phyloP scores from a whole-genome alignment of 257 asterid species.

The Buddleja alternifolia region DNA sequence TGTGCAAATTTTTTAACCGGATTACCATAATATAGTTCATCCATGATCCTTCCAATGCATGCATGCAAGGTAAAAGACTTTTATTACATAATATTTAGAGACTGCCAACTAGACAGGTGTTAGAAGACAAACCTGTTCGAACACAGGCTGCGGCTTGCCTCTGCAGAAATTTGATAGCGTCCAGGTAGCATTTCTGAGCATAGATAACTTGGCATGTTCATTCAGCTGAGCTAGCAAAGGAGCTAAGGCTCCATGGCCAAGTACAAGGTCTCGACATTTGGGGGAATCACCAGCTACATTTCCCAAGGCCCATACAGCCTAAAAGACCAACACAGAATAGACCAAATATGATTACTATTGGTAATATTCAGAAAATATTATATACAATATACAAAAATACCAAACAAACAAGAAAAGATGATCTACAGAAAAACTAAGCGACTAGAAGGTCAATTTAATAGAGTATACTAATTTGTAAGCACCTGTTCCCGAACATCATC shows the following conservation, averaged over 20 bases:
- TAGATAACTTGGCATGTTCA: conserved; percentile 78
- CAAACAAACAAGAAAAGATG: background rate
- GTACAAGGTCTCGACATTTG: conserved; percentile 87
- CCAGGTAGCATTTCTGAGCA: conserved; percentile 97
- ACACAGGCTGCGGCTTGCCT: conserved; percentile 93
- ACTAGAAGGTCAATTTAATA: background rate
- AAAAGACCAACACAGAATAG: background rate
- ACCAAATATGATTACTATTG: background rate
- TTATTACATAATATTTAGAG: background rate
- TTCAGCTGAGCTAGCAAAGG: conserved; percentile 79
- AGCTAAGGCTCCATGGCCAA: conserved; percentile 69
- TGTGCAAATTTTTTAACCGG: background rate
- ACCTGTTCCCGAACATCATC: conserved; percentile 98
- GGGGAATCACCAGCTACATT: conserved; percentile 97
- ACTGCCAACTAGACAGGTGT: background rate
- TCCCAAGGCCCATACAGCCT: conserved; percentile 99
- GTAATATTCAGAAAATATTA: background rate
- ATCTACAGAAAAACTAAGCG: background rate
- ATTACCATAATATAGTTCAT: background rate
- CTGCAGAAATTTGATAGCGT: conserved; percentile 90
- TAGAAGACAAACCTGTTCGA: conserved; percentile 67
- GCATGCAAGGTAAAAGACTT: background rate
- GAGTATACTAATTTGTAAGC: background rate
- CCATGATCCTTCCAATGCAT: background rate
- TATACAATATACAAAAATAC: background rate